A percentile compares a stretch with the other conserved stretches of the same genome.
Evolutionary conservation across 495 filamentous ascomycete genomes (phyloP).

Genomic region (Neurospora sp.): DNA sequence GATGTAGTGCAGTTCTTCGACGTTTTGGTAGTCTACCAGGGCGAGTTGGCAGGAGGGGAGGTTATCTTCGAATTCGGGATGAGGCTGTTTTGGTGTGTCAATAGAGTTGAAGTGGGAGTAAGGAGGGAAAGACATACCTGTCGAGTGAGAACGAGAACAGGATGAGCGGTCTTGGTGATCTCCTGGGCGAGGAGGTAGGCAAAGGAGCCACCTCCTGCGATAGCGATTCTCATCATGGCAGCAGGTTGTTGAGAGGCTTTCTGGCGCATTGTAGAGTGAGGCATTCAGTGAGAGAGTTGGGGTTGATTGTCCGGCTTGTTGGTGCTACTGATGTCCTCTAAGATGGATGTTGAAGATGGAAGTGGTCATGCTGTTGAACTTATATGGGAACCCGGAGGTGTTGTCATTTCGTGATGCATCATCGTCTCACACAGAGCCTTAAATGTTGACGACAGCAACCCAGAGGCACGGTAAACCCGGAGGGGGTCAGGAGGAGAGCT

Average conservation of each 20-base stretch:
- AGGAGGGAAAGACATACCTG: slow-evolving; percentile 31
- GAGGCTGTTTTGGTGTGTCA: slow-evolving; percentile 11
- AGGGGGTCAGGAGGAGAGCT: neutral
- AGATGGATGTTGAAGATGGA: neutral
- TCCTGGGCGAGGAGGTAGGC: slow-evolving; percentile 53
- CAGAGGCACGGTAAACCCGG: neutral
- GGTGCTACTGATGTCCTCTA: neutral
- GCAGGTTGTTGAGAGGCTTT: slow-evolving; percentile 15
- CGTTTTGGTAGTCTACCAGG: slow-evolving; percentile 52
- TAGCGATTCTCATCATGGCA: slow-evolving; percentile 59
- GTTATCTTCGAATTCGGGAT: slow-evolving; percentile 30
- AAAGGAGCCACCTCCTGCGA: slow-evolving; percentile 62
- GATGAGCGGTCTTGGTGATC: slow-evolving; percentile 50
- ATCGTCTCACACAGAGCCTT: neutral
- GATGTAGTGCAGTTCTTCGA: slow-evolving; percentile 46
- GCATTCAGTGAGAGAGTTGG: slow-evolving; percentile 2
- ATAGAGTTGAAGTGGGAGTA: neutral
- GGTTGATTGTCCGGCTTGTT: slow-evolving; percentile 3
- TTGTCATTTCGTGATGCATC: neutral
- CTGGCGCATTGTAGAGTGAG: slow-evolving; percentile 25
- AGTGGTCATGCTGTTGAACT: neutral
- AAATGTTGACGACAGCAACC: neutral
- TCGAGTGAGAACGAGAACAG: slow-evolving; percentile 59
- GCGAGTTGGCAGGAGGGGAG: slow-evolving; percentile 47
- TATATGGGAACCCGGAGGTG: neutral